Conservation (phyloP, 2,329 filamentous ascomycete species). For the Thelonectria blattea region DNA sequence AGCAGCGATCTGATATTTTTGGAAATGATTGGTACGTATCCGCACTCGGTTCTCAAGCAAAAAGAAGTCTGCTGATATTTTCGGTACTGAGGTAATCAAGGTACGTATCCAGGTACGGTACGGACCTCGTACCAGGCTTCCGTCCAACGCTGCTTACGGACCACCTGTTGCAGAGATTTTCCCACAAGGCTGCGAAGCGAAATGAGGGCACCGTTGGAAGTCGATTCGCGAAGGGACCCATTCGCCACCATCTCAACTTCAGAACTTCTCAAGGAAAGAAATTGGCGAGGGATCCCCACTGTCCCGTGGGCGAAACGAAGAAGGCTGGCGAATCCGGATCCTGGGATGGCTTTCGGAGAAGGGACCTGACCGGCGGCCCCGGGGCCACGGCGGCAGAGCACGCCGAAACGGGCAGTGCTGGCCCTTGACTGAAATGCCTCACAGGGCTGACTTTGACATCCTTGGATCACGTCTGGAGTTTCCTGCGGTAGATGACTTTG, state of each 20-base stretch:
- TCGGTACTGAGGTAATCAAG: too few relatives aligned
- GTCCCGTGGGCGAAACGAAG: neutral
- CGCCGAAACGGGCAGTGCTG: slow-evolving; percentile 13
- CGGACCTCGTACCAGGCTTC: too few relatives aligned
- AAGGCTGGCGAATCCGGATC: neutral
- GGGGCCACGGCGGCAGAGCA: neutral
- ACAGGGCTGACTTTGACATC: slow-evolving; percentile 19
- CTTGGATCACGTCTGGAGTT: neutral
- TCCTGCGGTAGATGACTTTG: too few relatives aligned
- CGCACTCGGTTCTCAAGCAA: too few relatives aligned
- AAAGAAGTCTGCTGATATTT: too few relatives aligned
- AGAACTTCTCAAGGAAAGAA: neutral
- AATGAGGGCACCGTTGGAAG: neutral
- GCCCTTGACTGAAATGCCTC: slow-evolving; percentile 10
- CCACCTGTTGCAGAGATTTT: too few relatives aligned
- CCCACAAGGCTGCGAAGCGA: neutral
- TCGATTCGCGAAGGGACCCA: neutral
- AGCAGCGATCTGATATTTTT: neutral
- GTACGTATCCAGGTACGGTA: too few relatives aligned
- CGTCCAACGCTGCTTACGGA: too few relatives aligned
- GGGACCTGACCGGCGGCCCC: neutral
- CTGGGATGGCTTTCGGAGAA: slow-evolving; percentile 5
- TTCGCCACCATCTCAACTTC: too few relatives aligned
- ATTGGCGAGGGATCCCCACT: neutral
- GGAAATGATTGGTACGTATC: neutral